A percentile compares a stretch with the other conserved stretches of the same genome.
phyloP scores from a whole-genome alignment of 768 basidiomycete species.

The Tylopilus sp. region DNA sequence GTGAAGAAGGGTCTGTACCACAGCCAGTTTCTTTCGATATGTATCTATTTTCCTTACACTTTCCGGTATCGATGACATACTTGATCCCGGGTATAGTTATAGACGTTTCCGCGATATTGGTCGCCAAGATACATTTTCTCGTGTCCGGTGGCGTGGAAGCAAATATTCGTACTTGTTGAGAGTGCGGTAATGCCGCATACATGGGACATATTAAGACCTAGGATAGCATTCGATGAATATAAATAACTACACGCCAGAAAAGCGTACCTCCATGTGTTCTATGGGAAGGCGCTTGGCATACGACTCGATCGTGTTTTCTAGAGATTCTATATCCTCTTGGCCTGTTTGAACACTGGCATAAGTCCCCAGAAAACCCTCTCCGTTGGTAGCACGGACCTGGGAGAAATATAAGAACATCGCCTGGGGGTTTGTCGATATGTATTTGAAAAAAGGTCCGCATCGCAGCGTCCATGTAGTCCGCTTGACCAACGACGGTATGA shows the following conservation, averaged over 20 bases:
- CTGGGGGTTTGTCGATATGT: constrained; percentile 72
- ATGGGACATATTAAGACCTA: constrained; percentile 78
- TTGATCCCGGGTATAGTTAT: constrained; percentile 96
- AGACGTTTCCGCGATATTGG: constrained; percentile 97
- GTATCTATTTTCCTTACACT: constrained; percentile 93
- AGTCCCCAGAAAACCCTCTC: background rate
- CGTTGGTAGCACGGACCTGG: constrained; percentile 50
- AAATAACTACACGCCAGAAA: background rate
- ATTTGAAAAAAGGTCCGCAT: constrained; percentile 94
- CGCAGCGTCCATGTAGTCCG: constrained; percentile 86
- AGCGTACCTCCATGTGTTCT: constrained; percentile 47
- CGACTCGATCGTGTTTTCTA: constrained; percentile 69
- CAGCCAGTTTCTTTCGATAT: constrained; percentile 66
- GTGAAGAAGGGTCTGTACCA: constrained; percentile 37
- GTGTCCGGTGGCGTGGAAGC: constrained; percentile 55
- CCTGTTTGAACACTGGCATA: constrained; percentile 42
- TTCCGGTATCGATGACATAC: constrained; percentile 95
- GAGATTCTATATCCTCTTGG: constrained; percentile 93
- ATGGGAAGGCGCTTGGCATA: constrained; percentile 68
- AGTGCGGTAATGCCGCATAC: constrained; percentile 80
- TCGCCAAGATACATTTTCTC: constrained; percentile 92
- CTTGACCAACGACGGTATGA: constrained; percentile 67
- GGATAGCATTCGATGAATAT: constrained; percentile 1
- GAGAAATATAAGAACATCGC: constrained; percentile 92
- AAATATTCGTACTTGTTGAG: constrained; percentile 80